Conservation (phyloP, 345 rosid species). For the Psidium guajava region DNA sequence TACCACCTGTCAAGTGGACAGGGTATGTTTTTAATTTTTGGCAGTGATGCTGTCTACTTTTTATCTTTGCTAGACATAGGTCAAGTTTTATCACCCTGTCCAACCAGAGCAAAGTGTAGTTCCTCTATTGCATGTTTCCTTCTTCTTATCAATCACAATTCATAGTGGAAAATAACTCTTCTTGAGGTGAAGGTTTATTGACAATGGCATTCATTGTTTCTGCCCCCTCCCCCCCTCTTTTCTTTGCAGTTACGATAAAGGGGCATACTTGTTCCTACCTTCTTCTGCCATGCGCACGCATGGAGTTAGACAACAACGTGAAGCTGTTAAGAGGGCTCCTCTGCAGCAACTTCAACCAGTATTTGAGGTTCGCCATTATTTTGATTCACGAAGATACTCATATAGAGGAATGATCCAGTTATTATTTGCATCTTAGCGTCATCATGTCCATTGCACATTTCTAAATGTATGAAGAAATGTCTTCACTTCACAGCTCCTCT, state of each 20-base stretch:
- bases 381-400: not conserved
- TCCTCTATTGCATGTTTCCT: not conserved
- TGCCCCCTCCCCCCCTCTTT: not conserved
- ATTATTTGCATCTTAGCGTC: not conserved
- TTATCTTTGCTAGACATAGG: not conserved
- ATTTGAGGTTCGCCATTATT: constrained; percentile 47
- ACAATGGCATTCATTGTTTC: not conserved
- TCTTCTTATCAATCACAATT: not conserved
- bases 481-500: not conserved
- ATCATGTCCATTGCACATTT: not conserved
- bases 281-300: constrained; percentile 87
- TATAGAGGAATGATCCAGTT: not conserved
- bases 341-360: constrained; percentile 56
- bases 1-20: constrained; percentile 91
- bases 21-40: constrained; percentile 41
- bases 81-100: not conserved
- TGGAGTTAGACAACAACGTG: constrained; percentile 80
- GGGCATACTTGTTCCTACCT: constrained; percentile 74
- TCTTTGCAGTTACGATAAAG: constrained; percentile 68
- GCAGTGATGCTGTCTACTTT: not conserved
- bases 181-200: not conserved
- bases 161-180: not conserved
- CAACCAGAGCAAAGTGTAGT: not conserved
- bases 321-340: constrained; percentile 55
- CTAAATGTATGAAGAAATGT: not conserved